Conservation (phyloP, 1,284 basidiomycete species). For the Caloboletus firmus region DNA sequence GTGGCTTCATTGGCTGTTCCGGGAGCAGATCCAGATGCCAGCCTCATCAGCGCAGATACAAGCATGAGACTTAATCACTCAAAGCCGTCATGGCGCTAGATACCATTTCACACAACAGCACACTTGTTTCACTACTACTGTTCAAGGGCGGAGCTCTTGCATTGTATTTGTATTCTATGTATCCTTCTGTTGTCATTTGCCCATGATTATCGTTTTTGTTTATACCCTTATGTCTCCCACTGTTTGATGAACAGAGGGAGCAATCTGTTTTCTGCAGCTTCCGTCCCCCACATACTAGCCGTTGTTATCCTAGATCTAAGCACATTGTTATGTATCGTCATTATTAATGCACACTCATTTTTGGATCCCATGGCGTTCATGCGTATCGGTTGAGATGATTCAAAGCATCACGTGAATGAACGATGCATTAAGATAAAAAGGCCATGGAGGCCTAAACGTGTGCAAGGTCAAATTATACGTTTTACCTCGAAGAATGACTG, state of each 20-base stretch:
- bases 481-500: slow-evolving; percentile 93
- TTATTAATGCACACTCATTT: slow-evolving; percentile 16
- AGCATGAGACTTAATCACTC: slow-evolving; percentile 20
- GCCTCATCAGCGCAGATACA: slow-evolving; percentile 27
- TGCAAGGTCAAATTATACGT: slow-evolving; percentile 69
- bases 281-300: slow-evolving; percentile 24
- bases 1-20: slow-evolving; percentile 21
- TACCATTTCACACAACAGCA: background rate
- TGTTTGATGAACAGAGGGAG: slow-evolving; percentile 11
- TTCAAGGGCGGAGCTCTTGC: slow-evolving; percentile 15
- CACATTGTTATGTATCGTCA: slow-evolving; percentile 24
- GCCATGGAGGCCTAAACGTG: background rate
- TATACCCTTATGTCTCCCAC: slow-evolving; percentile 19
- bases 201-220: slow-evolving; percentile 19
- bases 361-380: background rate
- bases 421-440: slow-evolving; percentile 1
- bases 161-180: slow-evolving; percentile 29
- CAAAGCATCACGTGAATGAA: background rate
- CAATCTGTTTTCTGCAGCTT: slow-evolving; percentile 4
- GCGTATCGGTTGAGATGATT: background rate
- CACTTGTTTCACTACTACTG: slow-evolving; percentile 7
- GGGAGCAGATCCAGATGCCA: slow-evolving; percentile 31
- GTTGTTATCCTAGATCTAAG: slow-evolving; percentile 29
- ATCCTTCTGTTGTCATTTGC: slow-evolving; percentile 11
- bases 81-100: slow-evolving; percentile 34